phyloP scores from a whole-genome alignment of 2,329 filamentous ascomycete genomes.

The Pseudocercospora fijiensis region DNA sequence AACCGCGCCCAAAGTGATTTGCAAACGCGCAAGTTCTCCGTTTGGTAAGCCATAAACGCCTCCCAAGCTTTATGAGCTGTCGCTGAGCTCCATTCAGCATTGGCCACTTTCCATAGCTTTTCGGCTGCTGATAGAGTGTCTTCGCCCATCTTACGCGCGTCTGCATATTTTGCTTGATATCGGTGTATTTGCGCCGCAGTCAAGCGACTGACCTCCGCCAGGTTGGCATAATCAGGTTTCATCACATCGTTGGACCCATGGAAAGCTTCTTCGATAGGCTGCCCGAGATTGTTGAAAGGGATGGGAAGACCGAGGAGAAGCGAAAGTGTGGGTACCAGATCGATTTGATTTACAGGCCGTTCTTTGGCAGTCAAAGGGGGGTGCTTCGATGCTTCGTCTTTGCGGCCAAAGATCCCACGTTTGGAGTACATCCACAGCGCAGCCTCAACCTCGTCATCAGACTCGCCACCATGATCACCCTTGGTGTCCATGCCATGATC shows the following conservation, averaged over 20 bases:
- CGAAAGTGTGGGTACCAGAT: constrained; percentile 88
- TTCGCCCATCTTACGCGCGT: constrained; percentile 66
- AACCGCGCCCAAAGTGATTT: constrained; percentile 89
- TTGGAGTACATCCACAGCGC: constrained; percentile 99
- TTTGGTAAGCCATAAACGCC: constrained; percentile 72
- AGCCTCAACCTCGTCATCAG: constrained; percentile 90
- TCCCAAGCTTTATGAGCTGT: constrained; percentile 43
- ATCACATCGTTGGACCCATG: constrained; percentile 52
- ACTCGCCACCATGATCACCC: constrained; percentile 97
- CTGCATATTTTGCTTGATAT: constrained; percentile 82
- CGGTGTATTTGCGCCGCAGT: constrained; percentile 82
- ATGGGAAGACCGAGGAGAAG: constrained; percentile 87
- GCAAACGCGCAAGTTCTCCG: constrained; percentile 73
- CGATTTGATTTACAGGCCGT: constrained; percentile 78
- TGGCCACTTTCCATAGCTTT: constrained; percentile 60
- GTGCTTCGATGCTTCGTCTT: constrained; percentile 57
- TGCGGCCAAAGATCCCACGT: constrained; percentile 77
- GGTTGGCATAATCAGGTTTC: constrained; percentile 66
- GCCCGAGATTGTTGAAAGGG: constrained; percentile 92
- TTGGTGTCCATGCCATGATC: constrained; percentile 98
- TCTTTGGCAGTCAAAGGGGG: constrained; percentile 72
- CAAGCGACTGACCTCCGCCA: constrained; percentile 74
- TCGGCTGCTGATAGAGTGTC: constrained; percentile 50
- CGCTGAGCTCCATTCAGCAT: constrained; percentile 53
- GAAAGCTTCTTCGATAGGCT: constrained; percentile 92